Conservation (phyloP, 192 early-diverging fungal species). For the Coemansia aciculifera region DNA sequence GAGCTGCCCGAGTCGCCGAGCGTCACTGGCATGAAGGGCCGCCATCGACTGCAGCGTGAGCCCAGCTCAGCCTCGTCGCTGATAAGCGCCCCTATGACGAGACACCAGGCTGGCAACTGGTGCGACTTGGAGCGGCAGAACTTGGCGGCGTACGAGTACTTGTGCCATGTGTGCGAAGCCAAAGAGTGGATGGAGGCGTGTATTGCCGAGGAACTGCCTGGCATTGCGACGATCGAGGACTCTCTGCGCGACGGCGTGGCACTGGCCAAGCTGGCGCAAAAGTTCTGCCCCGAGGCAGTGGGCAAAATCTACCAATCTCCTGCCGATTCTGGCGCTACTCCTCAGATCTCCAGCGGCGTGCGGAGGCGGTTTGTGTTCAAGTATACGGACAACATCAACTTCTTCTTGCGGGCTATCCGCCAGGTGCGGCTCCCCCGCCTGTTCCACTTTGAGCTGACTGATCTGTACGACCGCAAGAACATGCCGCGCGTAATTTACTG, state of each 20-base stretch:
- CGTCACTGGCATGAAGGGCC: conserved; percentile 51
- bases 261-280: conserved; percentile 84
- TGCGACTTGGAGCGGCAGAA: conserved; percentile 87
- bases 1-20: conserved; percentile 56
- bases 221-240: conserved; percentile 82
- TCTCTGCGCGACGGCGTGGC: conserved; percentile 91
- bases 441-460: conserved; percentile 97
- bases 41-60: conserved; percentile 55
- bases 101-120: conserved; percentile 59
- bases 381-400: conserved; percentile 98
- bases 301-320: conserved; percentile 78
- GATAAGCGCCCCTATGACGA: not conserved
- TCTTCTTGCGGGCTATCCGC: conserved; percentile 77
- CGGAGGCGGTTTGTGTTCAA: conserved; percentile 78
- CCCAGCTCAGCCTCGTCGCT: conserved; percentile 15
- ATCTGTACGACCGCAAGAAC: conserved; percentile 98
- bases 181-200: conserved; percentile 99
- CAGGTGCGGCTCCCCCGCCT: conserved; percentile 82
- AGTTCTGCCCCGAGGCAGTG: conserved; percentile 80
- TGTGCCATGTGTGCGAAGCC: conserved; percentile 98
- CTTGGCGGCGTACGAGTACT: conserved; percentile 97
- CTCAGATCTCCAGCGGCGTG: conserved; percentile 30
- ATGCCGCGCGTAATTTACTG: conserved; percentile 99
- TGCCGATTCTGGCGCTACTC: not conserved
- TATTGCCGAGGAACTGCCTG: conserved; percentile 77